Evolutionary conservation across 495 filamentous ascomycete genomes (phyloP), one percentile per base, ranked within the genome.

Genomic region (Neurospora hispaniola): DNA sequence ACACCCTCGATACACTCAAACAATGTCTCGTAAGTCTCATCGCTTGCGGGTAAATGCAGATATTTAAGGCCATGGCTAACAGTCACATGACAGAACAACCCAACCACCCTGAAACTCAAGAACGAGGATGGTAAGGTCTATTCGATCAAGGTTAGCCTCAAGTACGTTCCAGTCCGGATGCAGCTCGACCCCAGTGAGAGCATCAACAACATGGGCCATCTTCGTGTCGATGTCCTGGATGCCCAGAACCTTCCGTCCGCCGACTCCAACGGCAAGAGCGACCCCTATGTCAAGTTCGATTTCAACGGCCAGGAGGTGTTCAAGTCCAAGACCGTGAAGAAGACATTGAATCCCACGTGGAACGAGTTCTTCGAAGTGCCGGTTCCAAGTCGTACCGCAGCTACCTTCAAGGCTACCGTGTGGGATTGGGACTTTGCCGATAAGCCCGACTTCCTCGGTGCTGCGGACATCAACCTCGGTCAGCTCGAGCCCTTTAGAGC

Each of bases 381-480:
- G 5, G 82, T 99, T 76, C 89, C 90, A 48, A 95, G 93, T 5
- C 84, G 96, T 42, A 97, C 93, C 10, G 94, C 89, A 0, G 91
- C 94, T n/a, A 85, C 94, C 14, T 96, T 98, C 84, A 88, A 87
- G 27, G 91, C 94, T 72, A 90, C 91, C 59, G 88, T 98, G 8
- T 96, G 91, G 79, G 96, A 99, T 79, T 99, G 94, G 90, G 96
- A 99, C 79, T 93, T 97, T 84, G 94, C 90, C 70, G 92, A 94
- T 80, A 93, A 92, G 79, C 93, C 93, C 1, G 96, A 98, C 82
- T 92, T 91, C 77, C 83, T 99, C 12, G 94, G 94, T 44, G 86
- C 85, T 62, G 81, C 92, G 3, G 84, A 84, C n/a, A 94, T 99
- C 76, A 89, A 96, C 79, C 88, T 99, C 14, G 86, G 89, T 54